These are phyloP conservation scores for Tricladium varicosporioides DNA, from an alignment of 2,329 filamentous ascomycete genomes.

Conservation along the genomic window DNA sequence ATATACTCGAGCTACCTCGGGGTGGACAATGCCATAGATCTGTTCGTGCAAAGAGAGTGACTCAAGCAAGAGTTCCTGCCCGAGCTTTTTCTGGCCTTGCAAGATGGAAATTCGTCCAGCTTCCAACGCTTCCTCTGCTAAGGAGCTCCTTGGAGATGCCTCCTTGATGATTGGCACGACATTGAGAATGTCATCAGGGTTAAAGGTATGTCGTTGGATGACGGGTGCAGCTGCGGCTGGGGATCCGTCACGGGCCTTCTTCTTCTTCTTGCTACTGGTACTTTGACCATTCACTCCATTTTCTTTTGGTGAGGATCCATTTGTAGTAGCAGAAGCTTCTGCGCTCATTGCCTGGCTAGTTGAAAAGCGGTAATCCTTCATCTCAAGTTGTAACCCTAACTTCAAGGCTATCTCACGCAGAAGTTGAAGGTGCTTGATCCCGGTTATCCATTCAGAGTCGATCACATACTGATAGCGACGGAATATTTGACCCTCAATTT, in stretches of 20 bases:
- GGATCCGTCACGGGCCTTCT: slow-evolving; percentile 57
- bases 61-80: slow-evolving; percentile 93
- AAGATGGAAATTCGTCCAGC: slow-evolving; percentile 94
- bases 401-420: slow-evolving; percentile 87
- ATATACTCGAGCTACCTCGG: slow-evolving; percentile 93
- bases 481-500: slow-evolving; percentile 69
- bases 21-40: slow-evolving; percentile 96
- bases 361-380: slow-evolving; percentile 70
- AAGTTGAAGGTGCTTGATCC: slow-evolving; percentile 74
- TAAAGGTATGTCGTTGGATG: slow-evolving; percentile 61
- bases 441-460: slow-evolving; percentile 62
- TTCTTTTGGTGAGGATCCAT: slow-evolving; percentile 44
- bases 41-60: slow-evolving; percentile 95
- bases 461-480: slow-evolving; percentile 77
- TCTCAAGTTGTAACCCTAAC: slow-evolving; percentile 82
- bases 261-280: slow-evolving; percentile 54
- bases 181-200: slow-evolving; percentile 82
- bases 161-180: slow-evolving; percentile 95
- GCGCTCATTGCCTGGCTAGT: slow-evolving; percentile 39
- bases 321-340: slow-evolving; percentile 33
- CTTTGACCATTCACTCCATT: slow-evolving; percentile 28
- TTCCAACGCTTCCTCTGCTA: slow-evolving; percentile 94
- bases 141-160: slow-evolving; percentile 81
- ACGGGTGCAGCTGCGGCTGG: slow-evolving; percentile 39
- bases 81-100: slow-evolving; percentile 92